Base-by-base conservation (phyloP, 208 protist genomes). In the Trypanosoma brucei region DNA sequence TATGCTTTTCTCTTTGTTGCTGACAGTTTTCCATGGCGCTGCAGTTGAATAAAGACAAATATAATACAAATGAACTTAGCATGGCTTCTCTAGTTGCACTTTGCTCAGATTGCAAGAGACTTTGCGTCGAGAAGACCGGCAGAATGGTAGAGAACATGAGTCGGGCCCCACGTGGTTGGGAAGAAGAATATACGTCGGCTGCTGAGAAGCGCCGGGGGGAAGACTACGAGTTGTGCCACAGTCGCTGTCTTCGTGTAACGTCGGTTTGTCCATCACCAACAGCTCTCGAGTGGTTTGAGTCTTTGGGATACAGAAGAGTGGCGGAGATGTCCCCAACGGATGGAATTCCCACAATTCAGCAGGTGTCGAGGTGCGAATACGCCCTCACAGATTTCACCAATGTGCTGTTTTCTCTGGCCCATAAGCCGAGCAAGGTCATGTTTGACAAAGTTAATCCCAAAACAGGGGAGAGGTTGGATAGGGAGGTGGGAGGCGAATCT, bases 341-440 rank as follows among this genome's bases (percentile, higher is more conserved):
- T 33, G 59, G 55, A 44, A 42, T 66, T 8, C 72, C 62, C 31
- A 71, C 50, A n/a, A 58, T 85, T 2, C 81, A 88, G 50, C 65
- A 79, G 33, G 71, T 80, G 45, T 78, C 81, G 30, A 62, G 84
- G n/a, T 91, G 84, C 69, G 78, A 88, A 55, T 68, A 88, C 51
- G 81, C 81, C 4, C 76, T 77, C 7, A 67, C 78, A 50, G 65
- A 73, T 8, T 86, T 91, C 40, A 75, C 81, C 5, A 62, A 67
- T 0, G 51, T 84, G 35, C 67, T 91, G 0, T 91, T 88, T 55
- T 68, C 79, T 5, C 55, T 88, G 14, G 76, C 84, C n/a, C 84
- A 91, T 65, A 91, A 91, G 57, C 84, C 84, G 2, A 91, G 84
- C 59, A 91, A 91, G 45, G 72, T 91, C 2, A 66, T 67, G 3